Conservation (phyloP, 257 asterid species). For the Nicotiana sylvestris region DNA sequence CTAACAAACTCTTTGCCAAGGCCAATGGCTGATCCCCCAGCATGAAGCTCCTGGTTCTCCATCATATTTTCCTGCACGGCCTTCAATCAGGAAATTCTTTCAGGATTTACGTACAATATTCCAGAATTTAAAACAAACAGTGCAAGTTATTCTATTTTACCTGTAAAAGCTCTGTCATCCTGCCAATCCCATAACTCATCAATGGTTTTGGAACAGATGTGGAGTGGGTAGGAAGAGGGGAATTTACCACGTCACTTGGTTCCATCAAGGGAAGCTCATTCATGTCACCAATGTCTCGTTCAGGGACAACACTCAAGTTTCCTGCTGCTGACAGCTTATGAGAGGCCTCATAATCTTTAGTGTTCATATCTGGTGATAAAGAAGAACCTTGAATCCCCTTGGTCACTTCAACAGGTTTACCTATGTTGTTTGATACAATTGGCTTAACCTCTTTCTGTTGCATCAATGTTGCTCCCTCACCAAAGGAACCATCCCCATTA, state of each 20-base stretch:
- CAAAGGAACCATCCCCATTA: slow-evolving; percentile 22
- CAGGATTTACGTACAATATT: slow-evolving; percentile 2
- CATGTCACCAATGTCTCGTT: slow-evolving; percentile 30
- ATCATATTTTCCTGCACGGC: slow-evolving; percentile 76
- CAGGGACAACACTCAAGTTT: slow-evolving; percentile 20
- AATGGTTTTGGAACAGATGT: slow-evolving; percentile 36
- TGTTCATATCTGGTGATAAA: slow-evolving; percentile 31
- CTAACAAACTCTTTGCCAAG: slow-evolving; percentile 8
- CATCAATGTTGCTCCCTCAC: slow-evolving; percentile 15
- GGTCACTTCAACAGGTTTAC: slow-evolving; percentile 18
- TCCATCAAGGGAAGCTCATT: slow-evolving; percentile 24
- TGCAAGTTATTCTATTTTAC: slow-evolving; percentile 19
- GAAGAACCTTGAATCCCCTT: slow-evolving; percentile 36
- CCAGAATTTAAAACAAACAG: neutral
- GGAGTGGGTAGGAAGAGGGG: slow-evolving; percentile 14
- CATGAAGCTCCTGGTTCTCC: slow-evolving; percentile 34
- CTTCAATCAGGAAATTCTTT: slow-evolving; percentile 29
- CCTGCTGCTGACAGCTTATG: neutral
- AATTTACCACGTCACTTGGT: slow-evolving; percentile 11
- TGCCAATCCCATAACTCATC: slow-evolving; percentile 56
- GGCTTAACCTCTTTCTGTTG: slow-evolving; percentile 29
- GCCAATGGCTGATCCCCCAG: neutral
- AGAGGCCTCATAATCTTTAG: neutral
- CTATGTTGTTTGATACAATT: slow-evolving; percentile 23
- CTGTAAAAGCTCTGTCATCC: slow-evolving; percentile 91